Percentiles rank a stretch among this genome's conserved stretches.
Evolutionary conservation across 305 asterid genomes (phyloP).

Genomic region (Ruellia speciosa): DNA sequence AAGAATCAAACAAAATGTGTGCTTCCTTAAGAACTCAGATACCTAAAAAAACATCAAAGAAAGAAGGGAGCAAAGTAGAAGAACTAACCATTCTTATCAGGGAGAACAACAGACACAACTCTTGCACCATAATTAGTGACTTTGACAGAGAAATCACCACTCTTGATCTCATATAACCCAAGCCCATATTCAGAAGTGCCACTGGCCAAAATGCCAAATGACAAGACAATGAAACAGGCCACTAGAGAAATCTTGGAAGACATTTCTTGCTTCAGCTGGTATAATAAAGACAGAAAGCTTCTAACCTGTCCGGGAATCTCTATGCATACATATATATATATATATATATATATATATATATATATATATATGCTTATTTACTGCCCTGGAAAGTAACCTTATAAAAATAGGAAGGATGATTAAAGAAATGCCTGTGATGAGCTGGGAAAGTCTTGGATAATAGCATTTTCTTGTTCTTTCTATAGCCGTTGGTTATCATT

Average conservation of each 20-base stretch:
- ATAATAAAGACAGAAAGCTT: background rate
- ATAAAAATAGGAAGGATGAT: background rate
- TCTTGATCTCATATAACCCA: slow-evolving; percentile 35
- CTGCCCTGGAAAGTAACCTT: background rate
- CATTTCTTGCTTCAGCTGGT: background rate
- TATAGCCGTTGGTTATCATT: background rate
- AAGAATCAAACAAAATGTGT: background rate
- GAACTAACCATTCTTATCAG: slow-evolving; percentile 51
- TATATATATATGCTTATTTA: background rate
- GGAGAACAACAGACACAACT: slow-evolving; percentile 47
- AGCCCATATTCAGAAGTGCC: slow-evolving; percentile 18
- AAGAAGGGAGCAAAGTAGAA: background rate
- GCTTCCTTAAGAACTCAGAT: background rate
- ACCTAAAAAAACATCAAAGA: background rate
- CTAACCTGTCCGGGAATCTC: background rate
- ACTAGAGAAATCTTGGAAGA: slow-evolving; percentile 11
- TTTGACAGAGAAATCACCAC: slow-evolving; percentile 36
- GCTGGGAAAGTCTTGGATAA: slow-evolving; percentile 16
- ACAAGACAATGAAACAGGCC: slow-evolving; percentile 20
- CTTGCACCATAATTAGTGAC: slow-evolving; percentile 58
- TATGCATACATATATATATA: background rate
- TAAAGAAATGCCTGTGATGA: slow-evolving; percentile 14
- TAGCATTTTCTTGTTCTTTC: background rate
- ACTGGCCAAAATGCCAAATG: slow-evolving; percentile 15
- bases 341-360: background rate